phyloP scores from a whole-genome alignment of 768 basidiomycete genomes.

The Paxillus involutus region DNA sequence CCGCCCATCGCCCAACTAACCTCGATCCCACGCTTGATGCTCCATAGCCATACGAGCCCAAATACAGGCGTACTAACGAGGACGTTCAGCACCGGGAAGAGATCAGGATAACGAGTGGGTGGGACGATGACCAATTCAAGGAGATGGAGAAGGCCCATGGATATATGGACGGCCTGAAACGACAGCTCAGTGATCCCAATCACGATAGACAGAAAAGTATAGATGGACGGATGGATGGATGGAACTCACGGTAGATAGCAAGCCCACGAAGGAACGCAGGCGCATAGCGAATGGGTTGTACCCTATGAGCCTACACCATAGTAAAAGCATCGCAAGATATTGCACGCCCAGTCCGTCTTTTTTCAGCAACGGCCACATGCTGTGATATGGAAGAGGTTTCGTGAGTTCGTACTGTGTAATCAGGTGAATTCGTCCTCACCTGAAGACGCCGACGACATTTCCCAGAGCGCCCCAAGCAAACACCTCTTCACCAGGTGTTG shows the following conservation, averaged over 20 bases:
- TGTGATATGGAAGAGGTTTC: conserved; percentile 27
- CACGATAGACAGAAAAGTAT: too few relatives aligned
- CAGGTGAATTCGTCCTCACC: conserved; percentile 45
- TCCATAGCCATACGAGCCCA: conserved; percentile 84
- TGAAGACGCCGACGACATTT: conserved; percentile 86
- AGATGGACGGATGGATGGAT: too few relatives aligned
- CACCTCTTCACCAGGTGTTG: conserved; percentile 25
- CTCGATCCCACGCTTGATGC: conserved; percentile 76
- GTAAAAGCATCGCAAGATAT: conserved; percentile 61
- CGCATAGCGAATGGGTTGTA: conserved; percentile 61
- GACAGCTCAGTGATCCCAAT: conserved; percentile 1
- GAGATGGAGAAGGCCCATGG: conserved; percentile 56
- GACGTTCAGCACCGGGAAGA: conserved; percentile 85
- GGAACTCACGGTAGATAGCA: conserved; percentile 50
- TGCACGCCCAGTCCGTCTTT: conserved; percentile 76
- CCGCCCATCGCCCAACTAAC: conserved; percentile 79
- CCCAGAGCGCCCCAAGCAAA: conserved; percentile 39
- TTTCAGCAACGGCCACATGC: conserved; percentile 91
- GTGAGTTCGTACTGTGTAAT: neutral
- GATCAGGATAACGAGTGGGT: conserved; percentile 78
- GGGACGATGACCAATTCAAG: conserved; percentile 62
- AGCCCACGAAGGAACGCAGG: conserved; percentile 46
- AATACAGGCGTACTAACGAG: conserved; percentile 81
- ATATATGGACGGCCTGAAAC: conserved; percentile 51
- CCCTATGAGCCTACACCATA: conserved; percentile 87